Conservation (phyloP, 768 basidiomycete genomes). For the Russula virescens region DNA sequence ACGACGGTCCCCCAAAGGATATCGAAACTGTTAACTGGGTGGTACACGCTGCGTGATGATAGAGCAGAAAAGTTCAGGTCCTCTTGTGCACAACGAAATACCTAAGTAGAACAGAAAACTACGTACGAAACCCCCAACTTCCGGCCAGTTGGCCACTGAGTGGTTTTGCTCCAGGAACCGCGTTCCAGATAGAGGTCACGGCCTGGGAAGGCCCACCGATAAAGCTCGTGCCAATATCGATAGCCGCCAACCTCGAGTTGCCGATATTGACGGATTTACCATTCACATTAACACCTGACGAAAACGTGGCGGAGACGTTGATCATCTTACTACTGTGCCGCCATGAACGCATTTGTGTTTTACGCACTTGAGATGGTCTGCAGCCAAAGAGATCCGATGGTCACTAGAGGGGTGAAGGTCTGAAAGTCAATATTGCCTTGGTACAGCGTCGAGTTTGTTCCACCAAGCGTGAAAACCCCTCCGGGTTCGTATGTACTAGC, state of each 20-base stretch:
- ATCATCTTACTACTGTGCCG: too few species aligned
- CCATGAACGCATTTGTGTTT: slow-evolving; percentile 36
- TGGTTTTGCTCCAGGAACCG: slow-evolving; percentile 51
- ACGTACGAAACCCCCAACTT: slow-evolving; percentile 77
- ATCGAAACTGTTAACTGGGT: slow-evolving; percentile 52
- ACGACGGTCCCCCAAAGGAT: slow-evolving; percentile 71
- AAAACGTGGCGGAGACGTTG: not conserved
- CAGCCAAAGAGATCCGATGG: slow-evolving; percentile 52
- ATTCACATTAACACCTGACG: slow-evolving; percentile 58
- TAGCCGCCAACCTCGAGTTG: slow-evolving; percentile 54
- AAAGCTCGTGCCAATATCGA: slow-evolving; percentile 93
- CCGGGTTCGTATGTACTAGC: slow-evolving; percentile 43
- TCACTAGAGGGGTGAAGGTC: slow-evolving; percentile 36
- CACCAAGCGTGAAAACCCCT: slow-evolving; percentile 70
- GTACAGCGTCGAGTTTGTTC: slow-evolving; percentile 52
- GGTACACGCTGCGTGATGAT: slow-evolving; percentile 53
- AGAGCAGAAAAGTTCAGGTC: not conserved
- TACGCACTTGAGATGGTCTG: slow-evolving; percentile 47
- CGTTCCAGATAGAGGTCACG: slow-evolving; percentile 55
- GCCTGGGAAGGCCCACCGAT: slow-evolving; percentile 74
- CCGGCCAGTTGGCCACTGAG: slow-evolving; percentile 48
- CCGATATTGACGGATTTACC: slow-evolving; percentile 45
- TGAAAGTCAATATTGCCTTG: slow-evolving; percentile 66
- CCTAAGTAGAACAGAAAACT: not conserved
- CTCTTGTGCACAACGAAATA: too few species aligned